Conservation (phyloP, 116 monocot species). For the Cymodocea nodosa region DNA sequence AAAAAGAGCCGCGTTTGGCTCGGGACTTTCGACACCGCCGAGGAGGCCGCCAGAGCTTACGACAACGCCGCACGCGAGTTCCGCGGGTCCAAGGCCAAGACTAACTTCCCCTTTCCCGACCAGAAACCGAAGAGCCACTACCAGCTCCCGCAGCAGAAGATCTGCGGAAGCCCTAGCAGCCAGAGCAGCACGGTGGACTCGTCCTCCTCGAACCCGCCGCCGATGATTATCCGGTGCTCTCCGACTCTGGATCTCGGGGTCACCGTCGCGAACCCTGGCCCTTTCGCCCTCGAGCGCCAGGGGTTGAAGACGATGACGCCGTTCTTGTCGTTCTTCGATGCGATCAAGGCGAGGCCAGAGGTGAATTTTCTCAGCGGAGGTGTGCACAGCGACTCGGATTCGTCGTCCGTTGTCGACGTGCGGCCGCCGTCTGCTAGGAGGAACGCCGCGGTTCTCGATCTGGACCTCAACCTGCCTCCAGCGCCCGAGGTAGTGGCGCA, state of each 20-base stretch:
- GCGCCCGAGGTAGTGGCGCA: conserved; percentile 17
- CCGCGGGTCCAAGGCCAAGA: conserved; percentile 27
- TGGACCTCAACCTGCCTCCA: conserved; percentile 55
- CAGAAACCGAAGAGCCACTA: background rate
- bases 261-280: too few relatives aligned
- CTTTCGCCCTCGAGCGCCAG: too few relatives aligned
- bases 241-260: too few relatives aligned
- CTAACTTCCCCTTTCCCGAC: conserved; percentile 16
- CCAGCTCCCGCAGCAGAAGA: background rate
- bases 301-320: too few relatives aligned
- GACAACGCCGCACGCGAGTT: conserved; percentile 28
- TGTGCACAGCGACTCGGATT: conserved; percentile 54
- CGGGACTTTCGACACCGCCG: conserved; percentile 57
- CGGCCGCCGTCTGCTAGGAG: conserved; percentile 3
- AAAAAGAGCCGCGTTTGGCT: conserved; percentile 51
- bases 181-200: conserved; percentile 36
- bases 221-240: too few relatives aligned
- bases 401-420: conserved; percentile 33
- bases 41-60: conserved; percentile 57
- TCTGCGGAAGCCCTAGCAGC: conserved; percentile 10
- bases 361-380: conserved; percentile 8
- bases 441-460: conserved; percentile 5
- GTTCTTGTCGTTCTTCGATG: conserved; percentile 28
- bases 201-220: conserved; percentile 10
- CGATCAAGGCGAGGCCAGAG: conserved; percentile 1